These are phyloP conservation scores for Hemisphaericaspora nanyangensis DNA, from an alignment of 805 yeast genomes.

Conservation along the genomic window DNA sequence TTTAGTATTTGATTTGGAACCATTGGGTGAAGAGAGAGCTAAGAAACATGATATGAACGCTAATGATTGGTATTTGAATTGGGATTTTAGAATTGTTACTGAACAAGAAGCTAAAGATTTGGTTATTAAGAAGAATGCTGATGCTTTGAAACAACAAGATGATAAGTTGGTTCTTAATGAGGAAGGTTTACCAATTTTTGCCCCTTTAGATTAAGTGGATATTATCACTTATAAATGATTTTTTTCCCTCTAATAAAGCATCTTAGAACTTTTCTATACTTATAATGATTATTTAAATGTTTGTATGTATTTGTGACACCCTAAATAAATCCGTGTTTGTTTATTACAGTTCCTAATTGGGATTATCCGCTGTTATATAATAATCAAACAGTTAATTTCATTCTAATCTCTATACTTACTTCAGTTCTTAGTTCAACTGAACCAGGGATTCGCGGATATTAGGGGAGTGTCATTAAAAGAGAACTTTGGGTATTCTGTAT, in stretches of 20 bases:
- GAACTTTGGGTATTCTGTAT: no score
- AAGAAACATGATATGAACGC: constrained; percentile 13
- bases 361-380: not conserved
- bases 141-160: constrained; percentile 8
- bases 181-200: constrained; percentile 16
- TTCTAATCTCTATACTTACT: no score
- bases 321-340: not conserved
- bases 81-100: constrained; percentile 16
- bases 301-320: not conserved
- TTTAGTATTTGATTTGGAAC: constrained; percentile 11
- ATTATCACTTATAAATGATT: no score
- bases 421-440: no score
- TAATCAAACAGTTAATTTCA: no score
- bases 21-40: constrained; percentile 15
- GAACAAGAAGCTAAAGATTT: constrained; percentile 10
- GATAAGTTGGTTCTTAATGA: constrained; percentile 10
- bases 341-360: not conserved
- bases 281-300: not conserved
- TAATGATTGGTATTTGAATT: constrained; percentile 17
- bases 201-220: constrained; percentile 15
- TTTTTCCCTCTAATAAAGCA: no score
- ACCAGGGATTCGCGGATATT: no score
- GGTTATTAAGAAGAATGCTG: constrained; percentile 7
- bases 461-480: no score
- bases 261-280: no score